Evolutionary conservation across 129 eudicot species (phyloP).

Genomic region (Centrapalus pauciflorus): DNA sequence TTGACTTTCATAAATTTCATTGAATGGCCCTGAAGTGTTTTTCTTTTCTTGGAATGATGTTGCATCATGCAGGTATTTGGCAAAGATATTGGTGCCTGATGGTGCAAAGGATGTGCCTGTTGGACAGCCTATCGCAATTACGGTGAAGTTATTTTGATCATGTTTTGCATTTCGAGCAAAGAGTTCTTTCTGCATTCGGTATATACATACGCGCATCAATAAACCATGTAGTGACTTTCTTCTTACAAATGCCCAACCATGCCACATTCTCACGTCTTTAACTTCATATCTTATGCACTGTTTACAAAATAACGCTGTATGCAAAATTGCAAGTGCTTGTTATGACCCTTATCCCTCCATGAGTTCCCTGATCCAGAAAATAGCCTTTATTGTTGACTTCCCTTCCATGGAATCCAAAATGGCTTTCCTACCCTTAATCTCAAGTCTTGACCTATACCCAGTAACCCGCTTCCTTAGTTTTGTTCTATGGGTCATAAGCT

Average conservation of each 20-base stretch:
- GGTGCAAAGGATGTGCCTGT: constrained; percentile 95
- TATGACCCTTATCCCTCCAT: neutral
- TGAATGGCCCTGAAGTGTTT: neutral
- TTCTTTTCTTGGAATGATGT: constrained; percentile 9
- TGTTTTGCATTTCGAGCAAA: neutral
- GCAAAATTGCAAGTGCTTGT: neutral
- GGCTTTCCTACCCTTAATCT: neutral
- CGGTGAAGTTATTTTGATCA: constrained; percentile 41
- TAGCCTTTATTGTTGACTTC: neutral
- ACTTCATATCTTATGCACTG: neutral
- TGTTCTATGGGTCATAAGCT: neutral
- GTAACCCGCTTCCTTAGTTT: neutral
- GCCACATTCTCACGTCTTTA: neutral
- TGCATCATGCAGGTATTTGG: constrained; percentile 61
- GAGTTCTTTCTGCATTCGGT: neutral
- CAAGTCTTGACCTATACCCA: neutral
- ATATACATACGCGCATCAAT: neutral
- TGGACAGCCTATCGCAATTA: constrained; percentile 92
- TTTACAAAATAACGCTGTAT: no score
- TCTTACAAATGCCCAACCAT: no score
- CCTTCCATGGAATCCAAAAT: neutral
- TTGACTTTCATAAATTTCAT: neutral
- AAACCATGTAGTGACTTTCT: no score
- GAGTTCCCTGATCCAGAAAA: neutral
- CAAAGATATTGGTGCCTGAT: constrained; percentile 81